Evolutionary conservation across 352 stramenopile species (phyloP), one percentile per base, ranked within the genome.

Genomic region (Globisporangium rhizosaccharum): DNA sequence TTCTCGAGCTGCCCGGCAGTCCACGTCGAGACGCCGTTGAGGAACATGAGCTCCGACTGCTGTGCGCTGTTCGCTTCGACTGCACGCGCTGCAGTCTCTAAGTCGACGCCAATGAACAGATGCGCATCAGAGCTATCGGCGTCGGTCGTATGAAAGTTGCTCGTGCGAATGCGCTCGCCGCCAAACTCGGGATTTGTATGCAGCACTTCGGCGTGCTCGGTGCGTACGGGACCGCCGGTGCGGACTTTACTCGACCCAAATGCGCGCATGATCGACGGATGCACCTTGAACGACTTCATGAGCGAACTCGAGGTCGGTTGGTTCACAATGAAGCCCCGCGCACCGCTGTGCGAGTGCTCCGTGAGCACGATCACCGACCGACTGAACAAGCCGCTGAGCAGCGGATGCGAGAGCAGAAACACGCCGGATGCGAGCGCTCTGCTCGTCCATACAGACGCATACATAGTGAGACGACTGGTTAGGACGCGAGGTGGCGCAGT

Each of bases 251-350:
- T 85, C 3, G 70, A 70, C 37, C 77, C 79, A 49, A 94, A 92
- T 2, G 77, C 71, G 23, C 62, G 59, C 66, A 78, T 74, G 50
- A 91, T 78, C 23, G 68, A 59, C 23, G 79, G 68, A 26, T 87
- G 73, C 57, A 91, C 76, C 26, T 81, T 73, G 61, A 90, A 94
- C 9, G 62, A 57, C 26, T 74, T 74, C 53, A 73, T 71, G 23
- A 91, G 63, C 49, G 75, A 66, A n/a, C 77, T 82, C 20, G 77
- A 67, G 37, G 70, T 75, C 47, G 76, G 55, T 41, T 79, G 75
- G 59, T 92, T 94, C 36, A 94, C 73, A 33, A 94, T 91, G 46
- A 87, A 88, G 0, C 85, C 85, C 42, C 76, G 79, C 26, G 81
- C 85, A 20, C 75, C 76, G 17, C 82, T 63, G 8, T 30, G 45